phyloP scores from a whole-genome alignment of 257 asterid species.

The Capsicum pubescens region DNA sequence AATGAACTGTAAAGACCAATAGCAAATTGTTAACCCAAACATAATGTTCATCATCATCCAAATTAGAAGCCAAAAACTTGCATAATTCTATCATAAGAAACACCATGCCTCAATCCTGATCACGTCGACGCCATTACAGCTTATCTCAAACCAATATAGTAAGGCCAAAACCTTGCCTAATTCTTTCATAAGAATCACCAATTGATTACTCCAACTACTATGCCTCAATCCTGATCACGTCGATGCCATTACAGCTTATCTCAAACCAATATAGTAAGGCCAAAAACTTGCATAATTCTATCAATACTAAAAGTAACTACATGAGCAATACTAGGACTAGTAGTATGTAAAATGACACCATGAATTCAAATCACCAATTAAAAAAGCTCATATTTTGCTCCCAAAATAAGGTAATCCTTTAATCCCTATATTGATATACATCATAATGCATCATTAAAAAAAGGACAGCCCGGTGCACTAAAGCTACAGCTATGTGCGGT shows the following conservation, averaged over 20 bases:
- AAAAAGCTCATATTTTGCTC: not conserved
- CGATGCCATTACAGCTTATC: not conserved
- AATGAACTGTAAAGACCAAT: slow-evolving; percentile 56
- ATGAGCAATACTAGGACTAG: not conserved
- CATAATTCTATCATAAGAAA: not conserved
- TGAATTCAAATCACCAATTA: not conserved
- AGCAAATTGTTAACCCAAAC: slow-evolving; percentile 12
- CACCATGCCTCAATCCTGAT: not conserved
- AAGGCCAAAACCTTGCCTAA: not conserved
- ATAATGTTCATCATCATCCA: not conserved
- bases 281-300: not conserved
- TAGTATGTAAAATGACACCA: not conserved
- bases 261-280: not conserved
- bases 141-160: not conserved
- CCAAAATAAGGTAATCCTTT: no score
- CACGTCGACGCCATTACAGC: not conserved
- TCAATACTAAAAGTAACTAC: not conserved
- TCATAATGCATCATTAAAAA: no score
- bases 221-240: not conserved
- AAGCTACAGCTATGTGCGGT: no score
- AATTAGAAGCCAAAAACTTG: not conserved
- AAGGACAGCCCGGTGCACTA: no score
- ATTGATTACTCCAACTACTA: not conserved
- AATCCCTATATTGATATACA: no score
- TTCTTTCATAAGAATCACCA: not conserved